phyloP scores from a whole-genome alignment of 1,284 basidiomycete species.

The Cystobasidium sp. region DNA sequence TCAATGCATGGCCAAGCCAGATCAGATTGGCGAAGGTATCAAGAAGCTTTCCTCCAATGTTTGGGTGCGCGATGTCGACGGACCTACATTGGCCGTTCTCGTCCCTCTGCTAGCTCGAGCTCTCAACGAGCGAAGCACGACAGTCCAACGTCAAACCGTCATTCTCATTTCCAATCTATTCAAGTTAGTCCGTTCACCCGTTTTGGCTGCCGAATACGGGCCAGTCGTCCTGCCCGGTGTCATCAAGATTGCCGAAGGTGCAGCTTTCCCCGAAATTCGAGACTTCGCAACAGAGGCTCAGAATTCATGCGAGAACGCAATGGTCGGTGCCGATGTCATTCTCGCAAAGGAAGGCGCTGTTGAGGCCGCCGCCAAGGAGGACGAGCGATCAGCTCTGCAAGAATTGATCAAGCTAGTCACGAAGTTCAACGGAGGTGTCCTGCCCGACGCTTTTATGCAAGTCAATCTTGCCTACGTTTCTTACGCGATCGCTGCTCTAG shows the following conservation, averaged over 20 bases:
- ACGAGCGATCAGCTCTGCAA: constrained; percentile 60
- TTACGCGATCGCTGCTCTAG: constrained; percentile 74
- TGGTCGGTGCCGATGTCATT: constrained; percentile 51
- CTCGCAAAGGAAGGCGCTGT: constrained; percentile 52
- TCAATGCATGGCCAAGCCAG: constrained; percentile 84
- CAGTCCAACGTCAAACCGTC: constrained; percentile 72
- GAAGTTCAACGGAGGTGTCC: constrained; percentile 49
- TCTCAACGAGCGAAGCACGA: constrained; percentile 91
- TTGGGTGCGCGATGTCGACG: constrained; percentile 96
- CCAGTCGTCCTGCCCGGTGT: constrained; percentile 89
- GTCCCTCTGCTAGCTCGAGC: constrained; percentile 91
- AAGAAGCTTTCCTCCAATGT: constrained; percentile 93
- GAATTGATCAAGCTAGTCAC: constrained; percentile 61
- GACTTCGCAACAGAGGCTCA: constrained; percentile 70
- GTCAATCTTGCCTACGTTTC: constrained; percentile 70
- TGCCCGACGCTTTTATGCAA: constrained; percentile 57
- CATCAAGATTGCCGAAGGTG: constrained; percentile 84
- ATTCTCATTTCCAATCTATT: constrained; percentile 97
- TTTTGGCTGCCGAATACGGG: constrained; percentile 86
- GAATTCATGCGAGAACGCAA: constrained; percentile 48
- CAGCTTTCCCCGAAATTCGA: constrained; percentile 96
- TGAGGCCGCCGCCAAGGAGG: constrained; percentile 48
- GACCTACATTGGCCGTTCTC: constrained; percentile 92
- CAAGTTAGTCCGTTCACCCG: constrained; percentile 92
- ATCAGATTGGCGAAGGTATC: constrained; percentile 84